phyloP scores from a whole-genome alignment of 2,329 filamentous ascomycete genomes.

The Endoconidiophora laricicola region DNA sequence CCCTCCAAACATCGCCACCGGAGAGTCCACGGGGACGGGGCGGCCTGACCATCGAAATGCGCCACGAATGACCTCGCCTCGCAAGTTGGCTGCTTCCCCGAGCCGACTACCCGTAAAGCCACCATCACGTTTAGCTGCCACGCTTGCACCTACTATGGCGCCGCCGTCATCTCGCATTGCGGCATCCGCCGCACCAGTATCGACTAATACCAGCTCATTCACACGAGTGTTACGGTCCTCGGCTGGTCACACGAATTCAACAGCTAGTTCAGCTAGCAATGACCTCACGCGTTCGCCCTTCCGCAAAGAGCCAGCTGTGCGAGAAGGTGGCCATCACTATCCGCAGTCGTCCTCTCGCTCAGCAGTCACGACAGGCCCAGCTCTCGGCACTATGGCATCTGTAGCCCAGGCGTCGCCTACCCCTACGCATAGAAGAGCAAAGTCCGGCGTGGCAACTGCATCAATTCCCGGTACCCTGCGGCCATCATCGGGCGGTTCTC shows the following conservation, averaged over 20 bases:
- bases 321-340: slow-evolving; percentile 15
- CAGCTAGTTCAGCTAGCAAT: too few relatives aligned
- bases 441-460: slow-evolving; percentile 1
- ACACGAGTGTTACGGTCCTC: too few relatives aligned
- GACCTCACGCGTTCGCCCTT: background rate
- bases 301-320: background rate
- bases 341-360: slow-evolving; percentile 20
- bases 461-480: background rate
- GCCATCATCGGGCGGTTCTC: background rate
- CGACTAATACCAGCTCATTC: background rate
- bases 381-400: background rate
- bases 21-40: slow-evolving; percentile 2
- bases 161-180: background rate
- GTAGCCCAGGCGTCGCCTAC: background rate
- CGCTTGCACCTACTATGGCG: background rate
- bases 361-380: background rate
- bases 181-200: background rate
- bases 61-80: background rate
- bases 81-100: slow-evolving; percentile 23
- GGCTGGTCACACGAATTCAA: too few relatives aligned
- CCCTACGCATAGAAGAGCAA: slow-evolving; percentile 1
- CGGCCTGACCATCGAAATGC: slow-evolving; percentile 19
- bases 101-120: slow-evolving; percentile 35
- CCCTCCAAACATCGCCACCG: background rate
- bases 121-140: slow-evolving; percentile 14